phyloP scores from a whole-genome alignment of 305 asterid genomes.

The Rubia peregrina region DNA sequence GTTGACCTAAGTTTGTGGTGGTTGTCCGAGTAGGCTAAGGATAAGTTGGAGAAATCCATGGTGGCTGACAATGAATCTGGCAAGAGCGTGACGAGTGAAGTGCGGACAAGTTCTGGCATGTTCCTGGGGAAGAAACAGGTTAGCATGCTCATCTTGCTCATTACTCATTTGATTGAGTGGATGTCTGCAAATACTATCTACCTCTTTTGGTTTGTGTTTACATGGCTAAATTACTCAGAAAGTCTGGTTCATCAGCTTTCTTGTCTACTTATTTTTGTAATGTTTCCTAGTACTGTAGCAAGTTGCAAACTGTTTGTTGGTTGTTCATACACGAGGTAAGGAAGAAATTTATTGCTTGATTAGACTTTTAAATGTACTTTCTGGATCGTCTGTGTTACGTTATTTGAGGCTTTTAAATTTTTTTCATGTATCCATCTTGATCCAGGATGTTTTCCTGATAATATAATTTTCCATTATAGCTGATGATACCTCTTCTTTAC shows the following conservation, averaged over 20 bases:
- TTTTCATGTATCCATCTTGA: background rate
- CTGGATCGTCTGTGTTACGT: conserved; percentile 11
- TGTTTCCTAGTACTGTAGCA: background rate
- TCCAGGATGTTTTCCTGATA: background rate
- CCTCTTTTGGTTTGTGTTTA: background rate
- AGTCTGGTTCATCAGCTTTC: no score
- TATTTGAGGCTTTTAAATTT: background rate
- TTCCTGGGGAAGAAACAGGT: conserved; percentile 67
- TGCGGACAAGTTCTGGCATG: conserved; percentile 86
- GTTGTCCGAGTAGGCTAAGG: conserved; percentile 54
- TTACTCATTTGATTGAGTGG: conserved; percentile 3
- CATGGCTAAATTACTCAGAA: no score
- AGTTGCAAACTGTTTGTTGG: background rate
- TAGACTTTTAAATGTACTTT: background rate
- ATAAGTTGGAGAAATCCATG: conserved; percentile 84
- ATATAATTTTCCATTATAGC: background rate
- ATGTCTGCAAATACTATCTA: background rate
- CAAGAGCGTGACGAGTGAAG: conserved; percentile 72
- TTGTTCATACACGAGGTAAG: background rate
- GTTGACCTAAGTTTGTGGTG: conserved; percentile 23
- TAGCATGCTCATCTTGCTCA: conserved; percentile 14
- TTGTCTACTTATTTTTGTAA: background rate
- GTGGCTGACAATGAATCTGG: conserved; percentile 86
- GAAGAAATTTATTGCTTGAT: conserved; percentile 3
- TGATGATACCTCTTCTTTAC: background rate